phyloP scores from a whole-genome alignment of 23 red algal genomes.

The Gracilaria vermiculophylla region DNA sequence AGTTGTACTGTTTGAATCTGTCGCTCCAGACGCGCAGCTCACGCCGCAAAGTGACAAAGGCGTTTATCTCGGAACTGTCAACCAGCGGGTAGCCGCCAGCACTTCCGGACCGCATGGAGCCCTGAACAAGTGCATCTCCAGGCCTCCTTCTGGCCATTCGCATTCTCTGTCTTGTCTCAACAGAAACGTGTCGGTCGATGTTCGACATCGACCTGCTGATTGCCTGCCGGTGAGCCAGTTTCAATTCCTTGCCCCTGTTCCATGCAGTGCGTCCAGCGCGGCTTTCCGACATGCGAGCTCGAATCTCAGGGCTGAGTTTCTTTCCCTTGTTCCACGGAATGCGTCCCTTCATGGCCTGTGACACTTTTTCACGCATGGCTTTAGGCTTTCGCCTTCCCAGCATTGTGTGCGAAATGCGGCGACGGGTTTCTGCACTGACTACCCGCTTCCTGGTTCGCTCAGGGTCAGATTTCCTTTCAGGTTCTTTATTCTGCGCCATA shows the following conservation, averaged over 20 bases:
- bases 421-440: slow-evolving; percentile 53
- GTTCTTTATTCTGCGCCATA: neutral
- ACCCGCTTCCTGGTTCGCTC: neutral
- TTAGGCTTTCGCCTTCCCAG: slow-evolving; percentile 61
- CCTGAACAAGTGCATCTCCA: slow-evolving; percentile 43
- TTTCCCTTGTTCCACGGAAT: slow-evolving; percentile 93
- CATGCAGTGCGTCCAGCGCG: slow-evolving; percentile 63
- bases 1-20: slow-evolving; percentile 50
- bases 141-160: slow-evolving; percentile 68
- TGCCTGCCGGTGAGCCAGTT: slow-evolving; percentile 44
- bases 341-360: slow-evolving; percentile 53
- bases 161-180: slow-evolving; percentile 57
- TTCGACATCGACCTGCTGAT: slow-evolving; percentile 25
- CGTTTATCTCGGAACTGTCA: slow-evolving; percentile 75
- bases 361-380: slow-evolving; percentile 77
- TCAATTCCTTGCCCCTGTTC: slow-evolving; percentile 83
- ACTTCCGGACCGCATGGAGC: neutral
- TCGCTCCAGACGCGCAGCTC: slow-evolving; percentile 85
- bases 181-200: slow-evolving; percentile 13
- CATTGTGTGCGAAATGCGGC: slow-evolving; percentile 83
- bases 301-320: slow-evolving; percentile 81
- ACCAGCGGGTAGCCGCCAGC: slow-evolving; percentile 44
- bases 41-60: slow-evolving; percentile 79
- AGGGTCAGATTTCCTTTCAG: neutral
- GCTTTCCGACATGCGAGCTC: slow-evolving; percentile 80